Evolutionary conservation across 352 stramenopile genomes (phyloP).

Genomic region (Globisporangium spinosum): DNA sequence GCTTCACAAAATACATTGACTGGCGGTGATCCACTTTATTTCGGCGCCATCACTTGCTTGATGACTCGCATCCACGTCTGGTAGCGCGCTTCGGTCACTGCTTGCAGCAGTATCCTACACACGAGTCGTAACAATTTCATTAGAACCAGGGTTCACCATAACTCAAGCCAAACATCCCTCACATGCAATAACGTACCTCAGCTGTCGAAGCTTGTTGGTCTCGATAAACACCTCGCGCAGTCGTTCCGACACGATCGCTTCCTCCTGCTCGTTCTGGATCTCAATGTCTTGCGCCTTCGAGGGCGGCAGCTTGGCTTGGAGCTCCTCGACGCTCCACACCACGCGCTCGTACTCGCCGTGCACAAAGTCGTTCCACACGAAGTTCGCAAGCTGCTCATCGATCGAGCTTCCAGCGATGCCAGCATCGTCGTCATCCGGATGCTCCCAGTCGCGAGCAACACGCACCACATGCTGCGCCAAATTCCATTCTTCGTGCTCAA

Average conservation of each 20-base stretch:
- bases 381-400: slow-evolving; percentile 53
- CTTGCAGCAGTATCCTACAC: slow-evolving; percentile 46
- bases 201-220: slow-evolving; percentile 36
- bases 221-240: slow-evolving; percentile 42
- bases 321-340: slow-evolving; percentile 54
- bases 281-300: slow-evolving; percentile 22
- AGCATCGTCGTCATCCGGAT: slow-evolving; percentile 22
- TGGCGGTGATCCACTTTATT: background rate
- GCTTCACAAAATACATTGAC: background rate
- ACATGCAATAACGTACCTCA: slow-evolving; percentile 26
- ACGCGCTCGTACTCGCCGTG: slow-evolving; percentile 64
- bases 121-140: background rate
- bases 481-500: slow-evolving; percentile 74
- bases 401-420: slow-evolving; percentile 30
- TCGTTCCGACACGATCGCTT: slow-evolving; percentile 25
- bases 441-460: slow-evolving; percentile 77
- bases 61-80: slow-evolving; percentile 39
- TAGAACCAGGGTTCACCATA: background rate
- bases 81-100: slow-evolving; percentile 50
- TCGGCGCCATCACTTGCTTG: slow-evolving; percentile 31
- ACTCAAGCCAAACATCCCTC: background rate
- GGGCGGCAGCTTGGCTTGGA: slow-evolving; percentile 57
- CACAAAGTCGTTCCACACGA: slow-evolving; percentile 53
- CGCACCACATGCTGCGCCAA: slow-evolving; percentile 76
- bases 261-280: slow-evolving; percentile 22